phyloP scores from a whole-genome alignment of 768 basidiomycete species.

The Gloeopeniophorella convolvens region DNA sequence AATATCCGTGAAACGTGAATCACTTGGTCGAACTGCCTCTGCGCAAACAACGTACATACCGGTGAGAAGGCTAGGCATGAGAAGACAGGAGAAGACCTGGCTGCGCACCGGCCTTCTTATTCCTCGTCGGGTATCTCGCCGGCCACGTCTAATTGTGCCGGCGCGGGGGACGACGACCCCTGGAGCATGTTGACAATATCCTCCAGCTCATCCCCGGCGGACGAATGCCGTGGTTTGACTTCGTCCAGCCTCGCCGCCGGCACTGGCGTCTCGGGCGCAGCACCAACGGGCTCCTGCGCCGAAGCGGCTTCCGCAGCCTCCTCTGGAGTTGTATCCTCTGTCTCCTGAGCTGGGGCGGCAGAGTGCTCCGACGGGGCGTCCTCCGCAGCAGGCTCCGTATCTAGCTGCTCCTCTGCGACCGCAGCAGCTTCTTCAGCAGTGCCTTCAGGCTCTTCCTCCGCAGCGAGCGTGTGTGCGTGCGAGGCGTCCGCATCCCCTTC shows the following conservation, averaged over 20 bases:
- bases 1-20: no score
- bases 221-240: constrained; percentile 17
- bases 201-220: constrained; percentile 42
- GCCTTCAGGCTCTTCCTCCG: constrained; percentile 4
- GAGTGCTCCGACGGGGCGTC: not conserved
- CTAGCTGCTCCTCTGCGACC: not conserved
- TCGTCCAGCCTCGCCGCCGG: constrained; percentile 22
- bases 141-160: constrained; percentile 23
- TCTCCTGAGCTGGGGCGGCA: constrained; percentile 15
- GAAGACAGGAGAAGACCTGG: not conserved
- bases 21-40: not conserved
- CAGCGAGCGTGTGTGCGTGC: not conserved
- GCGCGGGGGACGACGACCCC: constrained; percentile 26
- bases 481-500: constrained; percentile 1
- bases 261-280: constrained; percentile 13
- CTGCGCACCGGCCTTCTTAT: constrained; percentile 17
- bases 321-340: not conserved
- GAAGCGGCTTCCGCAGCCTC: constrained; percentile 11
- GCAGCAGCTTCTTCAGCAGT: no score
- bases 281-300: constrained; percentile 16
- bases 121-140: constrained; percentile 51
- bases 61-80: not conserved
- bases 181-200: constrained; percentile 66
- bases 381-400: constrained; percentile 1
- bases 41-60: not conserved